Conservation (phyloP, 1,139 yeast species). For the Pichia cactophila region DNA sequence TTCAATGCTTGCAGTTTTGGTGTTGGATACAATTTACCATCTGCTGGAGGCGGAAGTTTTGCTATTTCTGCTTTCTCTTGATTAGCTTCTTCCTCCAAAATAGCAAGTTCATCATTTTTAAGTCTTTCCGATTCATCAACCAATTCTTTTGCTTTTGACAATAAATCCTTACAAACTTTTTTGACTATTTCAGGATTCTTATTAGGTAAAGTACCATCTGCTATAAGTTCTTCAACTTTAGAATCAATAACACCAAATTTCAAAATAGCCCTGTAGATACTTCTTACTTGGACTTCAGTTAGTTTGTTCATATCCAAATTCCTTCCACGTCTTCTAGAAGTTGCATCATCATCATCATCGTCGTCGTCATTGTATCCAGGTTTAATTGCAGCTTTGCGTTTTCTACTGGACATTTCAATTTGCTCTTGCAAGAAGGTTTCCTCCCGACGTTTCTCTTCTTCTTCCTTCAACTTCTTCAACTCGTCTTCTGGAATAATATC, state of each 20-base stretch:
- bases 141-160: constrained; percentile 52
- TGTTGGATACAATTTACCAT: constrained; percentile 34
- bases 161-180: constrained; percentile 66
- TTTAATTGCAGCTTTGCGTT: constrained; percentile 61
- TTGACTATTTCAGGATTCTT: constrained; percentile 79
- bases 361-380: constrained; percentile 43
- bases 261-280: constrained; percentile 74
- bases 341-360: constrained; percentile 31
- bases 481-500: constrained; percentile 98
- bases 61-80: constrained; percentile 41
- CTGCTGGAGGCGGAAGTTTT: constrained; percentile 25
- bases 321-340: constrained; percentile 22
- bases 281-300: constrained; percentile 82
- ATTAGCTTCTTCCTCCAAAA: constrained; percentile 53
- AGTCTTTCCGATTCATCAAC: constrained; percentile 62
- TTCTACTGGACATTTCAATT: constrained; percentile 75
- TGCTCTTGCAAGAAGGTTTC: constrained; percentile 85
- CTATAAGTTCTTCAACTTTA: constrained; percentile 82
- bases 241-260: constrained; percentile 74
- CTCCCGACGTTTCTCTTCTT: constrained; percentile 79
- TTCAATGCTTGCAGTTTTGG: constrained; percentile 39
- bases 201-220: constrained; percentile 83
- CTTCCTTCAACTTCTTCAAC: constrained; percentile 78
- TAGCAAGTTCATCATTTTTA: constrained; percentile 47
- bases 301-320: constrained; percentile 48